phyloP scores from a whole-genome alignment of 495 filamentous ascomycete genomes.

The Lophium mytilinum region DNA sequence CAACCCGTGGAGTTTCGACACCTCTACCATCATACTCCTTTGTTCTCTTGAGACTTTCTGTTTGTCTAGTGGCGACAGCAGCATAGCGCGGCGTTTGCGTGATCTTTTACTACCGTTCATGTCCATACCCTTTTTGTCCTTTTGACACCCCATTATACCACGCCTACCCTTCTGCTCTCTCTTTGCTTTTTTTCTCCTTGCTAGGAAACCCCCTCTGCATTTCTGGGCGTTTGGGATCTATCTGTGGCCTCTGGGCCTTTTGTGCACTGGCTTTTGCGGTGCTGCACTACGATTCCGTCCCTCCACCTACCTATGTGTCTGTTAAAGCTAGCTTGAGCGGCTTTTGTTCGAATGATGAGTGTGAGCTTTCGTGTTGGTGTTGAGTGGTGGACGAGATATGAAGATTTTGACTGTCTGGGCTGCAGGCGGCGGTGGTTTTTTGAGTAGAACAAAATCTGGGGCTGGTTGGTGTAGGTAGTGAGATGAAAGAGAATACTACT shows the following conservation, averaged over 20 bases:
- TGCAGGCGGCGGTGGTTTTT: too few species aligned
- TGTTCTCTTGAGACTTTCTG: not conserved
- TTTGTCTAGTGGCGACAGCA: not conserved
- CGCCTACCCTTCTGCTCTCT: not conserved
- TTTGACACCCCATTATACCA: not conserved
- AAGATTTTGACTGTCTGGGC: too few species aligned
- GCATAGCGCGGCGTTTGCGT: conserved; percentile 27
- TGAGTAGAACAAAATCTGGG: too few species aligned
- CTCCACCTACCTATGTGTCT: too few species aligned
- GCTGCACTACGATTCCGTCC: too few species aligned
- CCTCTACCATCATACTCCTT: not conserved
- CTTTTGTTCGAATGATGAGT: too few species aligned
- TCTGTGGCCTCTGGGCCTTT: not conserved
- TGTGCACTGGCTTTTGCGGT: not conserved
- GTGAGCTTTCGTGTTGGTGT: too few species aligned
- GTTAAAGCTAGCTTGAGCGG: too few species aligned
- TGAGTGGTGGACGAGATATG: too few species aligned
- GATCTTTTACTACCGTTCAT: conserved; percentile 4
- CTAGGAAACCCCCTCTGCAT: not conserved
- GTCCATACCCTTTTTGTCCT: conserved; percentile 1
- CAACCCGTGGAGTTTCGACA: too few species aligned
- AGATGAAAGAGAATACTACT: too few species aligned
- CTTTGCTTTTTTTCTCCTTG: not conserved
- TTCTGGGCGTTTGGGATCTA: not conserved
- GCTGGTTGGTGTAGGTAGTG: too few species aligned